Evolutionary conservation across 306 rosid genomes (phyloP).

Genomic region (Arachis stenosperma): DNA sequence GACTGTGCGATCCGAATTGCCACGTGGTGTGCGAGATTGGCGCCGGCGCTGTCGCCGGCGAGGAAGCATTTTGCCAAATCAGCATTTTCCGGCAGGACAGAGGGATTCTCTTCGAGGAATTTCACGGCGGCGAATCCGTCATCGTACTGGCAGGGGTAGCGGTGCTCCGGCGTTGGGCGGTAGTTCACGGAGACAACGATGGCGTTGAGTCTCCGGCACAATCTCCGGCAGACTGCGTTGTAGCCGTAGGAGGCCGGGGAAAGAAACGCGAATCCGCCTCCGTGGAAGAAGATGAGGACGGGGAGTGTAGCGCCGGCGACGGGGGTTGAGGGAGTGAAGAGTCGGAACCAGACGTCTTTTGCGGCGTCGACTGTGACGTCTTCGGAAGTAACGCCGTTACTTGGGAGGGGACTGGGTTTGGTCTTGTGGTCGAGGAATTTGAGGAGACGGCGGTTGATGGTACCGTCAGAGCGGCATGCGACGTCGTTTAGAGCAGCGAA

Average conservation of each 20-base stretch:
- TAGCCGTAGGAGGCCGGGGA: slow-evolving; percentile 44
- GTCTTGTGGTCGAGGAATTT: slow-evolving; percentile 49
- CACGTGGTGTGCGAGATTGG: slow-evolving; percentile 69
- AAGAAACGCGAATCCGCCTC: slow-evolving; percentile 64
- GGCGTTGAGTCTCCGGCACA: slow-evolving; percentile 52
- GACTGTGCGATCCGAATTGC: slow-evolving; percentile 46
- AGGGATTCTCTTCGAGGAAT: slow-evolving; percentile 42
- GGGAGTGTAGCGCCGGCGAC: not conserved
- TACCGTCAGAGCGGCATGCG: slow-evolving; percentile 53
- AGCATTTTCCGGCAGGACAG: slow-evolving; percentile 49
- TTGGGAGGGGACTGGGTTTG: slow-evolving; percentile 35
- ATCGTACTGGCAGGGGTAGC: slow-evolving; percentile 68
- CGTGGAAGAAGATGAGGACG: slow-evolving; percentile 43
- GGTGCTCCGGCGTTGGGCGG: slow-evolving; percentile 72
- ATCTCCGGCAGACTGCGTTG: slow-evolving; percentile 56
- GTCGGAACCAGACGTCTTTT: slow-evolving; percentile 61
- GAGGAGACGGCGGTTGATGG: slow-evolving; percentile 69
- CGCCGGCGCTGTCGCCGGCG: slow-evolving; percentile 89
- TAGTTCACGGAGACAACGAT: slow-evolving; percentile 70
- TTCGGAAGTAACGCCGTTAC: slow-evolving; percentile 58
- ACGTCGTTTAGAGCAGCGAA: slow-evolving; percentile 39
- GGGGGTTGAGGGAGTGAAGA: slow-evolving; percentile 48
- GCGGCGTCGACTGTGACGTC: slow-evolving; percentile 58
- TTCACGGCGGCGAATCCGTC: slow-evolving; percentile 66
- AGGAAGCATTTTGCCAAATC: slow-evolving; percentile 61